Evolutionary conservation across 768 basidiomycete species (phyloP).

Genomic region (Agaricus subrufescens): DNA sequence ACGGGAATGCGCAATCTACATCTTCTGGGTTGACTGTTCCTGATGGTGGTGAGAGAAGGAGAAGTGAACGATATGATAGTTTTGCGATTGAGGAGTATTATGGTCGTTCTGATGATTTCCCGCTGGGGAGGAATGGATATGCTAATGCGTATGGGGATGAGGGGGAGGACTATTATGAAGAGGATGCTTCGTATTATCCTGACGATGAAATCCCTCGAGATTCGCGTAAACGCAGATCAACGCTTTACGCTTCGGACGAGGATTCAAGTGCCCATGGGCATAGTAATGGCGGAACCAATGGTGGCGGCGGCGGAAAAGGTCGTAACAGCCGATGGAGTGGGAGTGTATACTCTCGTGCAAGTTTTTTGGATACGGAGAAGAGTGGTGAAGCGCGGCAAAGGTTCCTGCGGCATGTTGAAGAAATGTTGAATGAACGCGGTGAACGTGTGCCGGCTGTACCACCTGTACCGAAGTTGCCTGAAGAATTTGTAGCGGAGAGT

Average conservation of each 20-base stretch:
- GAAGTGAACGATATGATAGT: constrained; percentile 2
- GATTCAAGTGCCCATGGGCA: constrained; percentile 5
- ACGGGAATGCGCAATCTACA: background rate
- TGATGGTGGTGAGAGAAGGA: background rate
- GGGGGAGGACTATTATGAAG: background rate
- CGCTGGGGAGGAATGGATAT: background rate
- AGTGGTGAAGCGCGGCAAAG: constrained; percentile 45
- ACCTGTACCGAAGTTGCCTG: constrained; percentile 18
- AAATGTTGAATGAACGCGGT: constrained; percentile 37
- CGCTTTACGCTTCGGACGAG: constrained; percentile 2
- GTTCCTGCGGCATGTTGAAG: constrained; percentile 48
- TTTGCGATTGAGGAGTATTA: constrained; percentile 12
- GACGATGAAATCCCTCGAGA: background rate
- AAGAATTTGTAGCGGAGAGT: constrained; percentile 10
- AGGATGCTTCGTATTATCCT: constrained; percentile 7
- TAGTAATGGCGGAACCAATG: background rate
- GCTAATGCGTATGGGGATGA: background rate
- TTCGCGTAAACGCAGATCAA: background rate
- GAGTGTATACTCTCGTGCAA: constrained; percentile 45
- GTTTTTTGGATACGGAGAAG: constrained; percentile 48
- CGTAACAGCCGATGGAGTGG: constrained; percentile 35
- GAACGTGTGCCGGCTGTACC: constrained; percentile 25
- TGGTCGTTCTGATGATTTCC: background rate
- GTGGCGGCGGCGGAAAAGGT: constrained; percentile 15
- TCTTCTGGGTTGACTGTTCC: background rate